phyloP scores from a whole-genome alignment of 83 land plant genomes.

The Picea abies region DNA sequence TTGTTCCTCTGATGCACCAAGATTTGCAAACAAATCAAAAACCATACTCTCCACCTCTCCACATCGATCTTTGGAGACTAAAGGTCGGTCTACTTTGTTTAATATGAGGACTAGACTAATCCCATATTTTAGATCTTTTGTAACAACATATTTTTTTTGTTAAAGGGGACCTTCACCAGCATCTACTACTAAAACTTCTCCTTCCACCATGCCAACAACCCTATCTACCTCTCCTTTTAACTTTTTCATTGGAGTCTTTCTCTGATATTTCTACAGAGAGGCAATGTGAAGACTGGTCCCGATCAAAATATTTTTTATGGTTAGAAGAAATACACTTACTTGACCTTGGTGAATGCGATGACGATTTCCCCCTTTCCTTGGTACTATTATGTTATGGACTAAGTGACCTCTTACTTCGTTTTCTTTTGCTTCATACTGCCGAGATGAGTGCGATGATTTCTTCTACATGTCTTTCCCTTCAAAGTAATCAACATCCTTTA shows the following conservation, averaged over 20 bases:
- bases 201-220: too few relatives aligned
- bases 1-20: conserved; percentile 71
- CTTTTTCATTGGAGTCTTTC: too few relatives aligned
- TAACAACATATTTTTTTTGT: too few relatives aligned
- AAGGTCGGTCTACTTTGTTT: too few relatives aligned
- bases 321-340: conserved; percentile 13
- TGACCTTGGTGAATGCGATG: conserved; percentile 40
- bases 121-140: too few relatives aligned
- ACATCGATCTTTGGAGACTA: too few relatives aligned
- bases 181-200: too few relatives aligned
- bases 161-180: too few relatives aligned
- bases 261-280: background rate
- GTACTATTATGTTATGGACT: conserved; percentile 44
- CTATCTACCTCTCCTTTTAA: conserved; percentile 9
- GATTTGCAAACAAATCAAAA: too few relatives aligned
- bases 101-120: too few relatives aligned
- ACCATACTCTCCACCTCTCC: too few relatives aligned
- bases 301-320: conserved; percentile 23
- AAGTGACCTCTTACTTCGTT: conserved; percentile 48
- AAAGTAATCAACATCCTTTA: conserved; percentile 18
- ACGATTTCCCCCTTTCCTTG: conserved; percentile 33
- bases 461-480: conserved; percentile 34
- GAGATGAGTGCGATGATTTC: conserved; percentile 16
- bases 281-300: conserved; percentile 19
- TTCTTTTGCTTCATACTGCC: conserved; percentile 32